These are phyloP conservation scores for Potentilla sterilis DNA, from an alignment of 306 rosid genomes.

Conservation along the genomic window DNA sequence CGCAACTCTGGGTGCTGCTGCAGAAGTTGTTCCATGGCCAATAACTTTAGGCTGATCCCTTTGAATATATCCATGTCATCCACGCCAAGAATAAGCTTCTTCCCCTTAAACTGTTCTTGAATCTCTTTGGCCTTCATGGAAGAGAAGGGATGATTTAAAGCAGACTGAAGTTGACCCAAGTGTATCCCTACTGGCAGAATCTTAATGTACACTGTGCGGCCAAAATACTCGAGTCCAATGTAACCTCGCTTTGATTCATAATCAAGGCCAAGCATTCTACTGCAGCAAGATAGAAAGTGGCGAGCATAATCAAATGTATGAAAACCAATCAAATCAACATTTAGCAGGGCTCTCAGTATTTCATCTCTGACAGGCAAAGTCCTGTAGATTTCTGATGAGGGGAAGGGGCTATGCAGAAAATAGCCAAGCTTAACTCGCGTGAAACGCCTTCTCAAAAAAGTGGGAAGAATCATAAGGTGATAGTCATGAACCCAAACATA, in stretches of 20 bases:
- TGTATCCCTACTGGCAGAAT: conserved; percentile 82
- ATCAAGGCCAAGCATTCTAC: conserved; percentile 79
- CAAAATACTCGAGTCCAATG: conserved; percentile 78
- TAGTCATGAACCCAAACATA: conserved; percentile 92
- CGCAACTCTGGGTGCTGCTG: conserved; percentile 44
- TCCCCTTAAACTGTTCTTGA: conserved; percentile 50
- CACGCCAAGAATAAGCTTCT: conserved; percentile 63
- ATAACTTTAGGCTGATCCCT: conserved; percentile 71
- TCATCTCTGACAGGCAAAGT: conserved; percentile 80
- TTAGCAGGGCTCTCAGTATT: conserved; percentile 67
- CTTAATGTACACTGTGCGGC: conserved; percentile 72
- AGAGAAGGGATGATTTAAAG: conserved; percentile 52
- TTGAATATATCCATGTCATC: conserved; percentile 89
- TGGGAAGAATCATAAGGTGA: conserved; percentile 94
- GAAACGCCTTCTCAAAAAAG: conserved; percentile 64
- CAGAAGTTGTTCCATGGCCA: conserved; percentile 71
- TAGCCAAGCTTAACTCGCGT: conserved; percentile 71
- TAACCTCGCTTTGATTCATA: conserved; percentile 71
- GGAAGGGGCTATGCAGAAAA: conserved; percentile 83
- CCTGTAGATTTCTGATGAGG: conserved; percentile 79
- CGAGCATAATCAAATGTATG: conserved; percentile 94
- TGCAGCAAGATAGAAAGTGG: conserved; percentile 80
- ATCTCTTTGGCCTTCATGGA: conserved; percentile 54
- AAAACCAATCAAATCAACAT: conserved; percentile 76
- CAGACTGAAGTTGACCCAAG: conserved; percentile 66